Evolutionary conservation across 2,329 filamentous ascomycete genomes (phyloP), one percentile per base, ranked within the genome.

Genomic region (Ilyonectria robusta): DNA sequence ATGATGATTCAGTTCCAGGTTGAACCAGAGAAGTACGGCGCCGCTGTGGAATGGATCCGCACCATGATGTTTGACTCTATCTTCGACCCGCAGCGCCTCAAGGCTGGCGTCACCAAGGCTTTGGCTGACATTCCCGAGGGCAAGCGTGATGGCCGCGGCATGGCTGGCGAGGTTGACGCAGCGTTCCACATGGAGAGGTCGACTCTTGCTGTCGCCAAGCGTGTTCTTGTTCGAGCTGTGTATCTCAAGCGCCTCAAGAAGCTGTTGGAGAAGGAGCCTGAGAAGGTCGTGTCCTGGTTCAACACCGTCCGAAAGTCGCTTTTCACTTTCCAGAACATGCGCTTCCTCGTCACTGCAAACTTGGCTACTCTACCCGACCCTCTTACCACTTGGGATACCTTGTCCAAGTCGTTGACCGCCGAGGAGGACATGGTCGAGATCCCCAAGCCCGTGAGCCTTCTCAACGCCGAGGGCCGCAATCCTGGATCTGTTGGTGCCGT

Each of bases 111-210:
- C 17, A 91, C 91, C 65, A 97, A 97, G 80, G 89, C 97, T 51
- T 86, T 98, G 19, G 94, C 95, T 3, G 95, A 98, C 74, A 92
- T 99, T 19, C 96, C 96, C 0, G 94, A 98, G 77, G 87, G 91
- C 59, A 99, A 98, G 85, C 93, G 96, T 47, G 93, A 93, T 73
- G 96, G 96, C 1, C 89, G 91, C 63, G 84, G 84, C 47, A 92
- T 92, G 90, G 84, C 88, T 4, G 83, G 82, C 62, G 89, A 91
- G 69, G 85, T 92, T 64, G 89, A 96, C 73, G 88, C 91, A 68
- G 94, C 95, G 81, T 88, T 97, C 23, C 94, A 97, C 78, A 90
- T 93, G 75, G 87, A 92, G n/a, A 88, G 88, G 33, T 89, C 93
- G 26, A 95, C 94, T 0, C 89, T 94, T 61, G 84, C 91, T 31